A percentile compares a stretch with the other conserved stretches of the same genome.
Conservation (phyloP, 139 green algal genomes). For the Tetratostichococcus sp. region DNA sequence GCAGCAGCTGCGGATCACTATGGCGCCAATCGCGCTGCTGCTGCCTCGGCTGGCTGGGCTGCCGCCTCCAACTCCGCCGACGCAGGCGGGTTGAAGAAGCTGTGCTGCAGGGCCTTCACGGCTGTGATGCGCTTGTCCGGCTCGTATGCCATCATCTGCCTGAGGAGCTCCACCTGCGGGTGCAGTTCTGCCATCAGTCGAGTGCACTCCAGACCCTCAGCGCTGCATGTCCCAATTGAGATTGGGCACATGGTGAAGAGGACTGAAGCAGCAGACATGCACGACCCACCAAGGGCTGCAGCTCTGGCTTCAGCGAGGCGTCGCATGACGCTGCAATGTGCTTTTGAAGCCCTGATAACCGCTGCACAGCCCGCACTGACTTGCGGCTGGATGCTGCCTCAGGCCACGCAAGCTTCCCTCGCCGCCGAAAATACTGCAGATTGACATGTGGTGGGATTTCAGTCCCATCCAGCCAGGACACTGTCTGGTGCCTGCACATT, state of each 20-base stretch:
- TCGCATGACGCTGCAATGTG: background rate
- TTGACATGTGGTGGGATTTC: too few relatives aligned
- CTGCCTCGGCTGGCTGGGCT: background rate
- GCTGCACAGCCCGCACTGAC: conserved; percentile 71
- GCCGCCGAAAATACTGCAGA: background rate
- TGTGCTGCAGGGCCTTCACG: conserved; percentile 69
- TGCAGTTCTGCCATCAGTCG: too few relatives aligned
- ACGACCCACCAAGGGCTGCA: conserved; percentile 16
- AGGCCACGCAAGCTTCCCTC: conserved; percentile 54
- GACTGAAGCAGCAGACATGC: background rate
- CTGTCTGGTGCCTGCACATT: too few relatives aligned
- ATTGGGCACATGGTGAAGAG: too few relatives aligned
- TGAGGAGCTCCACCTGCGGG: conserved; percentile 41
- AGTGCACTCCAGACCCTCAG: background rate
- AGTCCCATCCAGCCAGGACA: too few relatives aligned
- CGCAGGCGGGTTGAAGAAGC: conserved; percentile 60
- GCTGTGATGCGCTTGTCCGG: conserved; percentile 64
- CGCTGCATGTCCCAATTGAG: background rate
- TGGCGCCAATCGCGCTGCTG: background rate
- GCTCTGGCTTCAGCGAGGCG: conserved; percentile 22
- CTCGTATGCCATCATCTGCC: conserved; percentile 62
- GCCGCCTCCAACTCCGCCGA: background rate
- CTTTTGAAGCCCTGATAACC: conserved; percentile 25
- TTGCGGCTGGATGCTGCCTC: conserved; percentile 61
- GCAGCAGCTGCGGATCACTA: background rate